Conservation (phyloP, 202 grass and related monocot genomes). For the Bolboschoenoplectus hybrid region DNA sequence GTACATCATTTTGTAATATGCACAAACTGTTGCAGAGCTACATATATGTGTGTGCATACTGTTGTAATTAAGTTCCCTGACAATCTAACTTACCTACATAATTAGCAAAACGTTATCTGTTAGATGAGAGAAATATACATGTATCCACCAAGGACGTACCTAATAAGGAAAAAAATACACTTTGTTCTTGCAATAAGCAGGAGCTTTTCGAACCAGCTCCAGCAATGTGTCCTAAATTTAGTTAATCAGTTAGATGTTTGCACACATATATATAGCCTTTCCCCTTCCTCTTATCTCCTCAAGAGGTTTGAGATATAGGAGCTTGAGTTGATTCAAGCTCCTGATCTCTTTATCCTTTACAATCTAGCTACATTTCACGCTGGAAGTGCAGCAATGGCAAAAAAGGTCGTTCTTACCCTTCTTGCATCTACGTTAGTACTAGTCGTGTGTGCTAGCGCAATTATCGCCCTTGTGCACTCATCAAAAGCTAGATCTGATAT, state of each 20-base stretch:
- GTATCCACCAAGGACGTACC: background rate
- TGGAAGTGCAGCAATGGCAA: background rate
- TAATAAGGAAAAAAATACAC: background rate
- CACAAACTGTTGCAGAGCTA: too few species aligned
- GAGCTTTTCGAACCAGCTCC: background rate
- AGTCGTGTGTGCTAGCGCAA: background rate
- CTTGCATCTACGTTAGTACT: background rate
- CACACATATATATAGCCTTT: background rate
- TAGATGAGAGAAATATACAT: background rate
- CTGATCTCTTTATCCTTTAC: background rate
- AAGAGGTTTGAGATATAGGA: slow-evolving; percentile 2
- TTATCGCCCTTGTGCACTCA: slow-evolving; percentile 23
- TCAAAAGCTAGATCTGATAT: slow-evolving; percentile 15
- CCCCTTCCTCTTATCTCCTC: background rate
- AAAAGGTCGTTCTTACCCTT: slow-evolving; percentile 20
- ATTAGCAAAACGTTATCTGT: background rate
- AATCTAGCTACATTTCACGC: slow-evolving; percentile 9
- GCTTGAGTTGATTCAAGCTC: slow-evolving; percentile 27
- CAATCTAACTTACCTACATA: background rate
- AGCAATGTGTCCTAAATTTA: background rate
- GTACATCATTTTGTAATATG: too few species aligned
- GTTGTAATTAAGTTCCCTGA: background rate
- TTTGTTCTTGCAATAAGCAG: background rate
- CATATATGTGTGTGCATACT: too few species aligned
- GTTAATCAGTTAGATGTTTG: background rate